These are phyloP conservation scores for Lactarius tabidus DNA, from an alignment of 768 basidiomycete genomes.

Conservation along the genomic window DNA sequence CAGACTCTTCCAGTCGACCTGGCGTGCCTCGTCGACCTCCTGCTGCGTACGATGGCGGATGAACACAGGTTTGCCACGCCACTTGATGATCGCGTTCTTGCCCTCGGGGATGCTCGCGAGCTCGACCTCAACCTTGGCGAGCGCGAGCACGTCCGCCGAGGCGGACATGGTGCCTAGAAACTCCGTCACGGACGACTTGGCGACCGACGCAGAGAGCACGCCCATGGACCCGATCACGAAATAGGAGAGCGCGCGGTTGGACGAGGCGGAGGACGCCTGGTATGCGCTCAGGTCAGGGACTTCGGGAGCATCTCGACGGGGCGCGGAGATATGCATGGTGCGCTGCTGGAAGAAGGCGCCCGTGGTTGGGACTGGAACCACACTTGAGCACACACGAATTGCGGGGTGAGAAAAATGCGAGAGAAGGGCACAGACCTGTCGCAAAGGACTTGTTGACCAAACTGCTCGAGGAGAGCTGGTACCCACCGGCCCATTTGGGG, in stretches of 20 bases:
- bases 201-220: slow-evolving; percentile 88
- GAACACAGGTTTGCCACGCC: slow-evolving; percentile 99
- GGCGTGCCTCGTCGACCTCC: slow-evolving; percentile 92
- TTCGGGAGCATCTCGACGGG: slow-evolving; percentile 63
- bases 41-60: slow-evolving; percentile 90
- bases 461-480: slow-evolving; percentile 42
- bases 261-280: slow-evolving; percentile 58
- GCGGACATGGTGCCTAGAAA: slow-evolving; percentile 96
- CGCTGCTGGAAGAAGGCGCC: slow-evolving; percentile 57
- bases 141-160: slow-evolving; percentile 94
- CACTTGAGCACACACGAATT: background rate
- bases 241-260: slow-evolving; percentile 77
- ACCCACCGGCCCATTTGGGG: slow-evolving; percentile 59
- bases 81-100: slow-evolving; percentile 96
- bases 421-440: slow-evolving; percentile 46
- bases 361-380: slow-evolving; percentile 47
- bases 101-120: slow-evolving; percentile 89
- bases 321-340: slow-evolving; percentile 72
- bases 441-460: slow-evolving; percentile 62
- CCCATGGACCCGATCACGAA: slow-evolving; percentile 92
- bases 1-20: slow-evolving; percentile 76
- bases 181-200: slow-evolving; percentile 90
- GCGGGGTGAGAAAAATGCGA: slow-evolving; percentile 6
- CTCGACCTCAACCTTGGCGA: slow-evolving; percentile 97
- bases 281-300: slow-evolving; percentile 90